phyloP scores from a whole-genome alignment of 805 yeast species.

The Saccharomycopsis sp. region DNA sequence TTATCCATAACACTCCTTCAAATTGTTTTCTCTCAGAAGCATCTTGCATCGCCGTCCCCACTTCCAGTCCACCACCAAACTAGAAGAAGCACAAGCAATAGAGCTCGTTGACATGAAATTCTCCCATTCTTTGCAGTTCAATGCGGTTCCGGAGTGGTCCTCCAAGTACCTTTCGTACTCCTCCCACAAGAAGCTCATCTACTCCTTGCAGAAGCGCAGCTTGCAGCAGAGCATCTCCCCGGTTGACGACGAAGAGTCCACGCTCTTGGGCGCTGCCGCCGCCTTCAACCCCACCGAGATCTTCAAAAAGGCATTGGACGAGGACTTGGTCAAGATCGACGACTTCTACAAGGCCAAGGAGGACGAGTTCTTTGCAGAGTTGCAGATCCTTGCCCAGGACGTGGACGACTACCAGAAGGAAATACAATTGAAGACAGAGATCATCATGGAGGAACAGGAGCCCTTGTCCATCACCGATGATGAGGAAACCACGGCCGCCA shows the following conservation, averaged over 20 bases:
- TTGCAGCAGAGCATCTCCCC: constrained; percentile 22
- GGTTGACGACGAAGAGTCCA: constrained; percentile 23
- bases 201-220: constrained; percentile 65
- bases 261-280: constrained; percentile 27
- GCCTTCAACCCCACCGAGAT: constrained; percentile 30
- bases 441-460: no score
- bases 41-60: no score
- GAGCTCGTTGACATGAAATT: constrained; percentile 59
- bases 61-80: background rate
- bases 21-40: no score
- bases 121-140: constrained; percentile 88
- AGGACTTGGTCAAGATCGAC: constrained; percentile 69
- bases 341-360: constrained; percentile 65
- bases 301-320: constrained; percentile 67
- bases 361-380: constrained; percentile 40
- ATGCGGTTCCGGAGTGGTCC: constrained; percentile 98
- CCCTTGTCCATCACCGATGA: no score
- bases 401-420: constrained; percentile 38
- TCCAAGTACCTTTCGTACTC: constrained; percentile 87
- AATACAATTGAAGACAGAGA: constrained; percentile 23
- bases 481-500: no score
- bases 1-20: no score
- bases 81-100: background rate
- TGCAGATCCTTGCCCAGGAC: constrained; percentile 50
- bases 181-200: constrained; percentile 74